A percentile compares a stretch with the other conserved stretches of the same genome.
Conservation (phyloP, 2,329 filamentous ascomycete genomes). For the Hortaea werneckii region DNA sequence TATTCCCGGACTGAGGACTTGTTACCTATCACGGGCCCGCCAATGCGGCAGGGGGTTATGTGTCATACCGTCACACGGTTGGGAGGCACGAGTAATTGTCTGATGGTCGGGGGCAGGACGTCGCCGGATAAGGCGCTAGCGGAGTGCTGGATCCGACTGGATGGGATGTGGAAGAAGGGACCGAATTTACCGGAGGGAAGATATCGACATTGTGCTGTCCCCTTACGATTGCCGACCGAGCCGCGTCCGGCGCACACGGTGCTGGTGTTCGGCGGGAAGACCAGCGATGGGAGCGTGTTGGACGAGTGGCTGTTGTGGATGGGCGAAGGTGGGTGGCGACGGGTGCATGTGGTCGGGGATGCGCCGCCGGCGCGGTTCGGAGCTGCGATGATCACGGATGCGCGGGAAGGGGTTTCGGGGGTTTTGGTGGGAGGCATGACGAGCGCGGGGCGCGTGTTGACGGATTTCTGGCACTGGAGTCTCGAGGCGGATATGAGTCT, state of each 20-base stretch:
- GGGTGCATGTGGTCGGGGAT: conserved; percentile 22
- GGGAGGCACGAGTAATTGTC: conserved; percentile 40
- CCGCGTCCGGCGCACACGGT: conserved; percentile 26
- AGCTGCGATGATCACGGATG: conserved; percentile 40
- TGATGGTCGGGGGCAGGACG: conserved; percentile 68
- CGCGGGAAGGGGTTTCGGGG: conserved; percentile 37
- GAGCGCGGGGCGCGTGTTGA: conserved; percentile 50
- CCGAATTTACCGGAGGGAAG: conserved; percentile 59
- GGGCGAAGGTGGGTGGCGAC: conserved; percentile 42
- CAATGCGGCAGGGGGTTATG: conserved; percentile 40
- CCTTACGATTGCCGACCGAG: conserved; percentile 26
- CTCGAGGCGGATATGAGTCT: conserved; percentile 30
- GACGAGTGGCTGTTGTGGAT: conserved; percentile 37
- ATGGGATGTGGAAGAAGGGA: conserved; percentile 52
- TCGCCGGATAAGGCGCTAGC: conserved; percentile 59
- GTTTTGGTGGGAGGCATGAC: conserved; percentile 64
- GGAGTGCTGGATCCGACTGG: conserved; percentile 67
- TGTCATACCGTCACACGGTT: conserved; percentile 69
- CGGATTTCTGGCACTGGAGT: conserved; percentile 56
- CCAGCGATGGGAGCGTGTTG: conserved; percentile 31
- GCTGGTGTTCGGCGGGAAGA: conserved; percentile 38
- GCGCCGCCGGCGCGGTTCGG: conserved; percentile 47
- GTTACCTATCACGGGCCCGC: conserved; percentile 16
- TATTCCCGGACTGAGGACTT: conserved; percentile 25
- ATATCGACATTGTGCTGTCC: conserved; percentile 62